Evolutionary conservation across 2,329 filamentous ascomycete species (phyloP), one percentile per base, ranked within the genome.

Genomic region (Venturia pyrina): DNA sequence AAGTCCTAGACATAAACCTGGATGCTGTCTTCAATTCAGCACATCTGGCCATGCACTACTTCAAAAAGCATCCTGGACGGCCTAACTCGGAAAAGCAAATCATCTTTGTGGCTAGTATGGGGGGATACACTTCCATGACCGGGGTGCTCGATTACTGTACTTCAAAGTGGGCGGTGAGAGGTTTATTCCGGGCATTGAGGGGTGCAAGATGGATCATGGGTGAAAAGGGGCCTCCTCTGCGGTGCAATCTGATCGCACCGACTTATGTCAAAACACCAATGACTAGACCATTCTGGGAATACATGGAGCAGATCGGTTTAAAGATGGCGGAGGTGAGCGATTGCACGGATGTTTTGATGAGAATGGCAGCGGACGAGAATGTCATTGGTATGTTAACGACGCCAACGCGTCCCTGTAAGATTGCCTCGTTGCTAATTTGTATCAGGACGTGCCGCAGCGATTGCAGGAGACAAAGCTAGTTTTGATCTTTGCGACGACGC

Each of bases 11-110:
- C 21, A 67, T 71, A 11, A 72, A 70, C 37, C 61, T 68, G 3
- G 57, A 65, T 11, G 70, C 68, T 8, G 67, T 69, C 11, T 71
- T 68, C 65, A 68, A 68, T 32, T 70, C 69, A 4, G 60, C 67
- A 32, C 64, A 69, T 41, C 67, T 71, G 19, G 70, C 70, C 2
- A 50, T 69, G 8, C 74, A 75, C 66, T 73, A 77, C 65, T 77
- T 77, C 67, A 73, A 28, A 24, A 53, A 66, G 4, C 24, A 43
- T 19, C 60, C 60, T 44, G 60, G 37, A 17, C 37, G 3, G 8
- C 1, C 60, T 15, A 19, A 19, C 5, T 43, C 60, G n/a, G 50
- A 41, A 11, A 70, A 69, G 34, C 63, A 69, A 37, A 68, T 73
- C 57, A 41, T 73, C 3, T 64, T 74, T 10, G 68, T 74, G 17